phyloP scores from a whole-genome alignment of 495 filamentous ascomycete genomes.

The Aspergillus saccharolyticus region DNA sequence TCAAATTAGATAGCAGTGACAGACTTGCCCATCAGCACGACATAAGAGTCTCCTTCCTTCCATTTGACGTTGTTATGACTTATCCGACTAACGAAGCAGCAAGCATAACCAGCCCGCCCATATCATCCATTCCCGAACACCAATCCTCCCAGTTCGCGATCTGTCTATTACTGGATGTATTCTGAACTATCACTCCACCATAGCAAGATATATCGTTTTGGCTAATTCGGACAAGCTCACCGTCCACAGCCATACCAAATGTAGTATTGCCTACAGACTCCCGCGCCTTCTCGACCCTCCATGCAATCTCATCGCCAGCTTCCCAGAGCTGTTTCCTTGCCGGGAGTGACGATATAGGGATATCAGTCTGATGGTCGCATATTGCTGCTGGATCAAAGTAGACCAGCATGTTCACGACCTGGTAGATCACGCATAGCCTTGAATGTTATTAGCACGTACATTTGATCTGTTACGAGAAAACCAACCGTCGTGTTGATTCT shows the following conservation, averaged over 20 bases:
- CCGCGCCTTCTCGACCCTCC: conserved; percentile 29
- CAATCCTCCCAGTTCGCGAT: conserved; percentile 38
- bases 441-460: conserved; percentile 20
- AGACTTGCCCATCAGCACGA: too few species aligned
- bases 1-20: too few species aligned
- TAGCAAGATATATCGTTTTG: not conserved
- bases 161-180: not conserved
- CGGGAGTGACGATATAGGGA: conserved; percentile 42
- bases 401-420: conserved; percentile 40
- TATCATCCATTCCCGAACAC: conserved; percentile 42
- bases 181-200: not conserved
- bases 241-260: conserved; percentile 34
- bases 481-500: conserved; percentile 22
- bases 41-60: too few species aligned
- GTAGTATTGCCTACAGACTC: conserved; percentile 17
- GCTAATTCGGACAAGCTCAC: conserved; percentile 28
- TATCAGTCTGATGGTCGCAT: conserved; percentile 32
- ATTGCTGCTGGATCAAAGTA: conserved; percentile 41
- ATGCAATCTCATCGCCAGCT: conserved; percentile 31
- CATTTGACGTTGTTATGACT: too few species aligned
- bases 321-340: conserved; percentile 46
- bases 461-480: conserved; percentile 13
- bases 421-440: conserved; percentile 37
- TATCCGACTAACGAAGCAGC: conserved; percentile 31
- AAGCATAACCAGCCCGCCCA: conserved; percentile 41